These are phyloP conservation scores for Ceratobasidium papillatum DNA, from an alignment of 1,284 basidiomycete genomes.

Conservation along the genomic window DNA sequence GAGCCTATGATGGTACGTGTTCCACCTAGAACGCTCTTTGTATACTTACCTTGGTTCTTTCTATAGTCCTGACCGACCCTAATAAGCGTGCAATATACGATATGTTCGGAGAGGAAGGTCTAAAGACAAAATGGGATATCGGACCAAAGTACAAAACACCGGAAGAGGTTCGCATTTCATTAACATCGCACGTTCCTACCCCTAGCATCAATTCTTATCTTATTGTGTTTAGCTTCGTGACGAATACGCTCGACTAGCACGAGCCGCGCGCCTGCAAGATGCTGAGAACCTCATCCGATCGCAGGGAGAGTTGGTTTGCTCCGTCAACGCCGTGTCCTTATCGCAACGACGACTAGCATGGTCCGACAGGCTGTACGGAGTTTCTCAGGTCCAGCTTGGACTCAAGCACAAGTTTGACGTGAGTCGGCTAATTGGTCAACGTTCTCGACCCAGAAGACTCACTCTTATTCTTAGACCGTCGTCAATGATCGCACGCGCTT, in stretches of 20 bases:
- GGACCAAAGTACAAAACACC: conserved; percentile 56
- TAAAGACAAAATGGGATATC: conserved; percentile 54
- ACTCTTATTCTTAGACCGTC: conserved; percentile 32
- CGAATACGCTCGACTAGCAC: conserved; percentile 57
- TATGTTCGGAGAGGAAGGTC: conserved; percentile 70
- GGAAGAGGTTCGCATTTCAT: conserved; percentile 60
- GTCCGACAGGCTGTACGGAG: not conserved
- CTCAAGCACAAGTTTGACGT: conserved; percentile 48
- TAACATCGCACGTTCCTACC: not conserved
- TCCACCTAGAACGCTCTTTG: not conserved
- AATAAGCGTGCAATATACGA: conserved; percentile 82
- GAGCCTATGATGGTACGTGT: conserved; percentile 74
- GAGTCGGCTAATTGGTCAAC: conserved; percentile 46
- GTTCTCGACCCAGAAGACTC: conserved; percentile 17
- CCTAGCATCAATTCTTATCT: conserved; percentile 23
- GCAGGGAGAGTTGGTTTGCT: conserved; percentile 59
- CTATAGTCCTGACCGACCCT: conserved; percentile 74
- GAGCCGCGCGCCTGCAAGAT: conserved; percentile 58
- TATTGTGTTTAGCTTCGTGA: conserved; percentile 55
- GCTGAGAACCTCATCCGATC: conserved; percentile 58
- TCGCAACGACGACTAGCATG: conserved; percentile 48
- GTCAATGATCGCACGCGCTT: conserved; percentile 16
- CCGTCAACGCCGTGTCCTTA: conserved; percentile 61
- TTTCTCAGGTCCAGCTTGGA: conserved; percentile 7
- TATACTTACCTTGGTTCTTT: conserved; percentile 40